Percentiles rank a stretch among this genome's conserved stretches.
Evolutionary conservation across 148 eudicot genomes (phyloP).

Genomic region (Vaccinium darrowii): DNA sequence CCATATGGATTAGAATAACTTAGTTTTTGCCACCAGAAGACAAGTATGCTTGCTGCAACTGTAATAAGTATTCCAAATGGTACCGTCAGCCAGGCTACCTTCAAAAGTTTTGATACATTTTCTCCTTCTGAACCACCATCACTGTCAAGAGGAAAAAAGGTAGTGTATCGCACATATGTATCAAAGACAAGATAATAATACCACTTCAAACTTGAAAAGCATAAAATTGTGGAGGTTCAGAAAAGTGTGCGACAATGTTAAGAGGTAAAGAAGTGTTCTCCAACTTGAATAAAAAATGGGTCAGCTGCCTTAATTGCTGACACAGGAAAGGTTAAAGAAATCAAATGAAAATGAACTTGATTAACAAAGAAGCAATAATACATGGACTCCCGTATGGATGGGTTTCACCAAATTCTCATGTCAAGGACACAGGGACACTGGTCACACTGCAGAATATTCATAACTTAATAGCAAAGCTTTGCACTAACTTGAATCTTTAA

Average conservation of each 20-base stretch:
- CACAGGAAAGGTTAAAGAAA: background rate
- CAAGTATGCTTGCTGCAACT: slow-evolving; percentile 47
- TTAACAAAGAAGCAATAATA: background rate
- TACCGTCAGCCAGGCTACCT: slow-evolving; percentile 84
- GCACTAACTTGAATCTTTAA: background rate
- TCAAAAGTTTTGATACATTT: slow-evolving; percentile 64
- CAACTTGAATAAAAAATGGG: background rate
- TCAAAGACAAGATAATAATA: background rate
- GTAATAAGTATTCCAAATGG: slow-evolving; percentile 77
- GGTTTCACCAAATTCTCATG: background rate
- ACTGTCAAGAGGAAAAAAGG: slow-evolving; percentile 41
- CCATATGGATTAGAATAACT: slow-evolving; percentile 76
- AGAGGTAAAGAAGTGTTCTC: background rate
- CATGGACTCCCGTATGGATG: background rate
- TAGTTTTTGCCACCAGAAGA: slow-evolving; percentile 92
- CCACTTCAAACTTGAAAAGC: background rate
- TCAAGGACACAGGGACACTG: background rate
- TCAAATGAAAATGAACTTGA: background rate
- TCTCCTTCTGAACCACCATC: slow-evolving; percentile 54
- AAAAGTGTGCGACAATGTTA: background rate
- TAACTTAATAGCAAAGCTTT: background rate
- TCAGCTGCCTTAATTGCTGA: slow-evolving; percentile 1
- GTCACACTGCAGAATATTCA: background rate
- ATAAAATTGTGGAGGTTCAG: background rate
- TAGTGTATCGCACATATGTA: slow-evolving; percentile 5